These are phyloP conservation scores for Nannochloropsis salina DNA, from an alignment of 108 stramenopile genomes.

Conservation along the genomic window DNA sequence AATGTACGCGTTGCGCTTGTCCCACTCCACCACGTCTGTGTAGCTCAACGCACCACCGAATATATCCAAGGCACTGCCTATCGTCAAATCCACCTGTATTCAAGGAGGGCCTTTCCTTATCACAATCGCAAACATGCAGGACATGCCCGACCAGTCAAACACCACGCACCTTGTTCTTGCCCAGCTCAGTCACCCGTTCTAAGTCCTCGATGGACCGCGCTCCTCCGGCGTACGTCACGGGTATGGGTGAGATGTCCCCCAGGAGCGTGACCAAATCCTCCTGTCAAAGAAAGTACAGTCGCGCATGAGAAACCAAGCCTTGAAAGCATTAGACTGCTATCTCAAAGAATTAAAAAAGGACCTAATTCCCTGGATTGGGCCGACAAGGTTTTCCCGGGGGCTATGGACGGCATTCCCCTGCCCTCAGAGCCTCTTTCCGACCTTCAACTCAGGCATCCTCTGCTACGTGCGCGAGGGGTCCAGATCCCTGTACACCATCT, in stretches of 20 bases:
- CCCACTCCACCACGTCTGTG: conserved; percentile 86
- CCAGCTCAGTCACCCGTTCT: conserved; percentile 71
- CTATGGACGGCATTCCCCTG: too few species aligned
- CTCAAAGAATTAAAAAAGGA: not conserved
- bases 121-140: not conserved
- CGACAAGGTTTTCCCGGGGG: too few species aligned
- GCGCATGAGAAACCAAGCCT: not conserved
- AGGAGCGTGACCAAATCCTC: conserved; percentile 80
- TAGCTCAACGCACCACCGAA: conserved; percentile 87
- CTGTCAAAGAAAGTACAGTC: not conserved
- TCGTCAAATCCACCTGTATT: conserved; percentile 80
- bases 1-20: conserved; percentile 47
- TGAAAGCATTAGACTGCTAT: not conserved
- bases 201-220: conserved; percentile 75
- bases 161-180: conserved; percentile 56
- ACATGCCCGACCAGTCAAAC: not conserved
- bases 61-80: conserved; percentile 92
- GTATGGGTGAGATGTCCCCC: conserved; percentile 70
- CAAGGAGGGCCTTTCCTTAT: not conserved
- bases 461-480: too few species aligned
- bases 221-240: conserved; percentile 97
- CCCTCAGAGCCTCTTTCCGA: too few species aligned
- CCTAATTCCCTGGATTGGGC: not conserved
- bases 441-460: too few species aligned
- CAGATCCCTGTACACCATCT: too few species aligned